Percentiles rank a stretch among this genome's conserved stretches.
phyloP scores from a whole-genome alignment of 192 early-diverging fungal species.

The Allomyces macrogynus region DNA sequence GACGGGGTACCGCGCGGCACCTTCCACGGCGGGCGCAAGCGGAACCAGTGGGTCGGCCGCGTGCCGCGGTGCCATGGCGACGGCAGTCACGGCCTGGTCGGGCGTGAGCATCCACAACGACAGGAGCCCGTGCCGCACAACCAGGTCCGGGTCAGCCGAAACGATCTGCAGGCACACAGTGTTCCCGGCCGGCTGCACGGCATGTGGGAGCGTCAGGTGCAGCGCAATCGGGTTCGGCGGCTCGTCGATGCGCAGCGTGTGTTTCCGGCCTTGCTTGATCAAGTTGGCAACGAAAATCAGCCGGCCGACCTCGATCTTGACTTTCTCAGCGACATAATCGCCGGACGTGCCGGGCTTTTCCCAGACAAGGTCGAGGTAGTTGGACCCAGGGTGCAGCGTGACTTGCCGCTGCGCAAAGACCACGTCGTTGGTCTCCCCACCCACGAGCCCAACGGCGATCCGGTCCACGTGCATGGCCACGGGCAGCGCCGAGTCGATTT shows the following conservation, averaged over 20 bases:
- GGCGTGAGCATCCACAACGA: neutral
- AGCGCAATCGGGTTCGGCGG: neutral
- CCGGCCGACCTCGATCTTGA: neutral
- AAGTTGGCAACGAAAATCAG: neutral
- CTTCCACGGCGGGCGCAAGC: neutral
- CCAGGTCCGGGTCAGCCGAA: neutral
- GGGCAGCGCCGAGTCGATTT: neutral
- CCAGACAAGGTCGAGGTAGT: neutral
- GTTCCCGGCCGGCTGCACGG: neutral
- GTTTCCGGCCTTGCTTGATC: neutral
- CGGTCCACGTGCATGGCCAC: neutral
- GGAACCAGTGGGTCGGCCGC: neutral
- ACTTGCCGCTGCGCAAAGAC: neutral
- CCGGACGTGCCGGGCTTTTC: neutral
- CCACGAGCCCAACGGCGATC: neutral
- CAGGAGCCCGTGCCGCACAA: neutral
- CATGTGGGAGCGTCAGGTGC: neutral
- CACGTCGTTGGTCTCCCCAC: neutral
- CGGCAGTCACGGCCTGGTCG: neutral
- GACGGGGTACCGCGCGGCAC: neutral
- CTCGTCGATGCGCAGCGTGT: neutral
- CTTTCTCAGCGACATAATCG: neutral
- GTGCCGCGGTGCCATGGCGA: neutral
- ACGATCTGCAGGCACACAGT: neutral
- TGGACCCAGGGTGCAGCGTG: neutral